phyloP scores from a whole-genome alignment of 305 asterid genomes.

The Fraxinus sp. region DNA sequence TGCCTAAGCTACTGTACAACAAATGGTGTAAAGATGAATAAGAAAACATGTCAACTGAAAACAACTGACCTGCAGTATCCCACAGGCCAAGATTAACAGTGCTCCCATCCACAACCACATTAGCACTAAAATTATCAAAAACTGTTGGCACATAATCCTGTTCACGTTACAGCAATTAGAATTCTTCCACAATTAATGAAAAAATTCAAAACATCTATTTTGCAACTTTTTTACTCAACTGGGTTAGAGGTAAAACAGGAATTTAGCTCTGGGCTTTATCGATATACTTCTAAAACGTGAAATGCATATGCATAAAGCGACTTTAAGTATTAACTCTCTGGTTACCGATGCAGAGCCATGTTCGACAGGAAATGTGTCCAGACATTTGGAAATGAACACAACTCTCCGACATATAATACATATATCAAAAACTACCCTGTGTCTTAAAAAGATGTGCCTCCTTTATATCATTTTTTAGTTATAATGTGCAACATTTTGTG shows the following conservation, averaged over 20 bases:
- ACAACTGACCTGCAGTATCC: constrained; percentile 62
- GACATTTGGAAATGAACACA: background rate
- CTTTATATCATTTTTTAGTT: background rate
- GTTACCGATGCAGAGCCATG: background rate
- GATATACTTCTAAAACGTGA: background rate
- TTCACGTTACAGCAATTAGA: constrained; percentile 11
- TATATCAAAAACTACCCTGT: background rate
- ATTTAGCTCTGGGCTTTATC: background rate
- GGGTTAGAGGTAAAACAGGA: background rate
- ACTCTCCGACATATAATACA: background rate
- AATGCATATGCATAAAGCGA: background rate
- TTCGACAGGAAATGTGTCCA: background rate
- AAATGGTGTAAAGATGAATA: background rate
- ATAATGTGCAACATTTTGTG: background rate
- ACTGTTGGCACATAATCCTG: constrained; percentile 74
- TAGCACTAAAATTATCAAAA: constrained; percentile 72
- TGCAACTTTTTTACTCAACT: background rate
- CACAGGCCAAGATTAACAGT: constrained; percentile 64
- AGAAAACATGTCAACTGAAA: constrained; percentile 3
- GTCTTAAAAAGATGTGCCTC: background rate
- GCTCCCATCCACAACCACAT: constrained; percentile 67
- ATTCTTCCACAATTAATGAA: background rate
- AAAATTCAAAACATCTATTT: background rate
- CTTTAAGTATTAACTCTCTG: background rate
- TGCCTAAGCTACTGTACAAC: constrained; percentile 14